These are phyloP conservation scores for Coleophoma cylindrospora DNA, from an alignment of 2,329 filamentous ascomycete species.

Conservation along the genomic window DNA sequence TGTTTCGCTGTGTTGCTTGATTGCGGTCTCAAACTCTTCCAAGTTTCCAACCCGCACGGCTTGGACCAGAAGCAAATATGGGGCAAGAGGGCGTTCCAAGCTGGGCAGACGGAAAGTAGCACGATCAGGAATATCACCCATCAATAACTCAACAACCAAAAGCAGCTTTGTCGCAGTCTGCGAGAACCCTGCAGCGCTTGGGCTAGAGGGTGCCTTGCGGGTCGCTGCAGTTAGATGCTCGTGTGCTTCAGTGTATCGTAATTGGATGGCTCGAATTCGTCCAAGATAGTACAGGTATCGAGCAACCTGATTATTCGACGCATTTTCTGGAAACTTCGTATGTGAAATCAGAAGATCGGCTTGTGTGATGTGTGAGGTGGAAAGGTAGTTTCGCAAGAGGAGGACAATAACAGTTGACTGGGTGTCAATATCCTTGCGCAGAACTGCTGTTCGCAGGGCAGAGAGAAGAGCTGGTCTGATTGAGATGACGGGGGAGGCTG, in stretches of 20 bases:
- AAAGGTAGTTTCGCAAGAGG: slow-evolving; percentile 90
- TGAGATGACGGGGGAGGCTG: slow-evolving; percentile 78
- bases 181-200: slow-evolving; percentile 87
- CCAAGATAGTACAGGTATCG: slow-evolving; percentile 97
- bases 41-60: slow-evolving; percentile 95
- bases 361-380: slow-evolving; percentile 93
- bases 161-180: slow-evolving; percentile 96
- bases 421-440: slow-evolving; percentile 96
- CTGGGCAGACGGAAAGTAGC: slow-evolving; percentile 86
- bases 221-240: slow-evolving; percentile 90
- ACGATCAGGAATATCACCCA: slow-evolving; percentile 97
- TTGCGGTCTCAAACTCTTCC: slow-evolving; percentile 84
- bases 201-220: slow-evolving; percentile 87
- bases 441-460: slow-evolving; percentile 87
- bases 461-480: slow-evolving; percentile 83
- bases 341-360: slow-evolving; percentile 94
- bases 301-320: slow-evolving; percentile 96
- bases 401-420: slow-evolving; percentile 94
- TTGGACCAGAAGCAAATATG: slow-evolving; percentile 91
- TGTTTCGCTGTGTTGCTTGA: slow-evolving; percentile 72
- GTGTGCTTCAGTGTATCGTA: slow-evolving; percentile 95
- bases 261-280: slow-evolving; percentile 91
- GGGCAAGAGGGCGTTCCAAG: slow-evolving; percentile 81
- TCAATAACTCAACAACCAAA: slow-evolving; percentile 90
- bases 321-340: slow-evolving; percentile 89